Conservation (phyloP, 176 grass and related monocot species). For the Carex scoparia region DNA sequence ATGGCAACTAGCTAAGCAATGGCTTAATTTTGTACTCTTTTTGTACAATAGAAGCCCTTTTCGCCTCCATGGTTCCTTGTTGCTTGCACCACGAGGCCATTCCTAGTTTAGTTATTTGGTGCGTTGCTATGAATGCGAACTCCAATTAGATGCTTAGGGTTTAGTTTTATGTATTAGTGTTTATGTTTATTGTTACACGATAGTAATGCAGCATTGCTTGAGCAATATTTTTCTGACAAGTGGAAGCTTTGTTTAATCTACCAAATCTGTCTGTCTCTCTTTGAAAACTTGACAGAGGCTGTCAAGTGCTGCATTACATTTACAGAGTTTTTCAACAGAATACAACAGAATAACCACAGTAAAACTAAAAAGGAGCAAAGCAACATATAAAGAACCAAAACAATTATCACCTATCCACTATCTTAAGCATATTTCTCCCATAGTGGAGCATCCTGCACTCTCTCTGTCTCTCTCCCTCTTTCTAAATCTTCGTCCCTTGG, state of each 20-base stretch:
- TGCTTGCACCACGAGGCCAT: background rate
- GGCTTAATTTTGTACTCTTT: background rate
- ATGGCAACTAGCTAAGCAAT: background rate
- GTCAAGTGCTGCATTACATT: no score
- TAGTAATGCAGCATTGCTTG: background rate
- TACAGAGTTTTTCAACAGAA: no score
- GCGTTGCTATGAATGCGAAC: background rate
- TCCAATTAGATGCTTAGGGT: background rate
- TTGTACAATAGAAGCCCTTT: background rate
- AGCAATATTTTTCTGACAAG: background rate
- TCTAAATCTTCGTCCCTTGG: background rate
- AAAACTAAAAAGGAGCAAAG: no score
- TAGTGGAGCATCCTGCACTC: background rate
- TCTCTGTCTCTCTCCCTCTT: background rate
- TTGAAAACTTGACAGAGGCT: no score
- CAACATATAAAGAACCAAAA: no score
- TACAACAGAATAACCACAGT: no score
- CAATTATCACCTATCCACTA: no score
- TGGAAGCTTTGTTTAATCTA: background rate
- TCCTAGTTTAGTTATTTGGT: background rate
- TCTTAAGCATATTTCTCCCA: no score
- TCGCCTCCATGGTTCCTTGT: background rate
- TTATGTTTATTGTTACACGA: background rate
- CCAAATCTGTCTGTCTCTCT: background rate
- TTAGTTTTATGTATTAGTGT: slow-evolving; percentile 2